phyloP scores from a whole-genome alignment of 768 basidiomycete species.

The Lactarius deliciosus region DNA sequence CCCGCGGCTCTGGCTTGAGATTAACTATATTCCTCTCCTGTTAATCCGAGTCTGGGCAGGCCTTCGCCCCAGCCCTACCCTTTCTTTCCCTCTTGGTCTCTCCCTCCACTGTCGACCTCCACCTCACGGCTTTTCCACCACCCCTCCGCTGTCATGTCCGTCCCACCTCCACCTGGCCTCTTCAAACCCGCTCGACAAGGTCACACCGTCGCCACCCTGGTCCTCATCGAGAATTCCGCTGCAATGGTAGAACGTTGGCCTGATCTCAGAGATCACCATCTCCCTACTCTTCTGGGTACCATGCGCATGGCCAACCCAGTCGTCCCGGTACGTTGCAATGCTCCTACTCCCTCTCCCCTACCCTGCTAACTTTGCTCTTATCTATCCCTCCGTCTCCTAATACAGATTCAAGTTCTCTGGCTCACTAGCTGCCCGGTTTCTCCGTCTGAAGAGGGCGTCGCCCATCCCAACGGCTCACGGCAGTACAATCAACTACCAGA shows the following conservation, averaged over 20 bases:
- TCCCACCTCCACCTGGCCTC: constrained; percentile 24
- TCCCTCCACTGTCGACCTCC: constrained; percentile 1
- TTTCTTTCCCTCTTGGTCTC: constrained; percentile 13
- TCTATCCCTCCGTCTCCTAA: not conserved
- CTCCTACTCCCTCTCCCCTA: not conserved
- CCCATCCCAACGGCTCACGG: constrained; percentile 21
- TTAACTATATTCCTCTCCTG: constrained; percentile 4
- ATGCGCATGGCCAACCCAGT: constrained; percentile 29
- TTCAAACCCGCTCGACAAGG: constrained; percentile 27
- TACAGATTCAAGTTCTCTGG: constrained; percentile 29
- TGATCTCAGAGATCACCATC: constrained; percentile 31
- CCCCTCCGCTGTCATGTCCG: constrained; percentile 15
- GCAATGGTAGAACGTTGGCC: constrained; percentile 30
- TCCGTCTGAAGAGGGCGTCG: constrained; percentile 23
- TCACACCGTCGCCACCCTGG: constrained; percentile 27
- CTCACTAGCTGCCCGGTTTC: constrained; percentile 24
- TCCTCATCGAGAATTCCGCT: constrained; percentile 31
- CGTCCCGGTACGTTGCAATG: constrained; percentile 25
- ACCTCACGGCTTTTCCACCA: constrained; percentile 8
- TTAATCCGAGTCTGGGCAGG: constrained; percentile 8
- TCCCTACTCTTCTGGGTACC: constrained; percentile 30
- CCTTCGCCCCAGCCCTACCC: constrained; percentile 23
- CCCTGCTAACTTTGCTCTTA: not conserved
- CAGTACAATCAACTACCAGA: constrained; percentile 29
- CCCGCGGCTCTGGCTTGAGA: constrained; percentile 23